These are phyloP conservation scores for Metschnikowia orientalis DNA, from an alignment of 805 yeast species.

Conservation along the genomic window DNA sequence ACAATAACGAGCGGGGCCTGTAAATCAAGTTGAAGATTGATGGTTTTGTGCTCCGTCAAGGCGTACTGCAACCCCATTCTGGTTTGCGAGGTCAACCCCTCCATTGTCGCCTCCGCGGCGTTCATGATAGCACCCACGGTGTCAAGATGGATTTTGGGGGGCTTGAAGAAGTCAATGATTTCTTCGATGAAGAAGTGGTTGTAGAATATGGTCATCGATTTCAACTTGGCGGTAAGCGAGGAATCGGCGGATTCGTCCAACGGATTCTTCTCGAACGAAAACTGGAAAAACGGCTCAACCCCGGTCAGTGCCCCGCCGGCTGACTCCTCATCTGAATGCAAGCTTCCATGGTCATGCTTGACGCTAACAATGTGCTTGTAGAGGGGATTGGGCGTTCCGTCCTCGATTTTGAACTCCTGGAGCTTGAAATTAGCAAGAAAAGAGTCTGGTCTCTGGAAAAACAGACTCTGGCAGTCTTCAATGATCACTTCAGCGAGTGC, in stretches of 20 bases:
- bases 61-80: slow-evolving; percentile 91
- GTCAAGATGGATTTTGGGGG: slow-evolving; percentile 80
- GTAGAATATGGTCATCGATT: slow-evolving; percentile 86
- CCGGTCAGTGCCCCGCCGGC: slow-evolving; percentile 8
- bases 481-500: slow-evolving; percentile 74
- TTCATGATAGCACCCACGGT: slow-evolving; percentile 86
- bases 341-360: slow-evolving; percentile 51
- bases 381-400: slow-evolving; percentile 73
- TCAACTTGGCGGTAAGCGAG: slow-evolving; percentile 62
- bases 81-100: slow-evolving; percentile 84
- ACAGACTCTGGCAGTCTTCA: slow-evolving; percentile 73
- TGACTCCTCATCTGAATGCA: slow-evolving; percentile 20
- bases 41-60: slow-evolving; percentile 88
- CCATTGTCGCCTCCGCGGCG: slow-evolving; percentile 94
- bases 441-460: slow-evolving; percentile 77
- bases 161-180: slow-evolving; percentile 70
- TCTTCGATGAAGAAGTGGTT: slow-evolving; percentile 81
- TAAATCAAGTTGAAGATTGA: slow-evolving; percentile 78
- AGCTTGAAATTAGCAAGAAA: slow-evolving; percentile 66
- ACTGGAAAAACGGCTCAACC: slow-evolving; percentile 69
- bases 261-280: slow-evolving; percentile 83
- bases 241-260: slow-evolving; percentile 82
- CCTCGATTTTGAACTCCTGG: slow-evolving; percentile 80
- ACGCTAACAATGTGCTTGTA: slow-evolving; percentile 87
- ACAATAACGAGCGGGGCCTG: slow-evolving; percentile 90